Conservation (phyloP, 768 basidiomycete species). For the Rhizopogon roseolus region DNA sequence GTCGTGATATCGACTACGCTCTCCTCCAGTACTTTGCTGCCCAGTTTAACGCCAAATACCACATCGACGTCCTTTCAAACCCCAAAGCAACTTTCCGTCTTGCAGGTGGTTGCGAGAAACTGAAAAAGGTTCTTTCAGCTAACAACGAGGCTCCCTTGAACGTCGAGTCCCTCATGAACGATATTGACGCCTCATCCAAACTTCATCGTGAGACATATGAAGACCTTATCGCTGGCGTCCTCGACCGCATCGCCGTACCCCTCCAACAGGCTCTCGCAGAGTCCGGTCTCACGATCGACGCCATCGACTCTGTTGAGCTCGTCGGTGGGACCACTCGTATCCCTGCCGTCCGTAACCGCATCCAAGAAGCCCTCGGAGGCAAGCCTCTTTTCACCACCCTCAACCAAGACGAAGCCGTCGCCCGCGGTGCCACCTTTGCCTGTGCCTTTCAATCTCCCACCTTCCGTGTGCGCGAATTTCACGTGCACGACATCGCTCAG, state of each 20-base stretch:
- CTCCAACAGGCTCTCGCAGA: slow-evolving; percentile 76
- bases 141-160: slow-evolving; percentile 85
- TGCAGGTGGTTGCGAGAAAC: slow-evolving; percentile 79
- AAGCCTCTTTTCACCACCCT: slow-evolving; percentile 87
- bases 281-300: slow-evolving; percentile 74
- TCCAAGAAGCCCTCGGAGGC: slow-evolving; percentile 77
- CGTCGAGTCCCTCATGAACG: slow-evolving; percentile 96
- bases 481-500: slow-evolving; percentile 76
- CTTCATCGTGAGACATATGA: slow-evolving; percentile 84
- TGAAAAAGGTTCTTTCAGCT: slow-evolving; percentile 96
- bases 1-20: slow-evolving; percentile 92
- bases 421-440: slow-evolving; percentile 93
- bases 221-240: slow-evolving; percentile 64
- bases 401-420: slow-evolving; percentile 97
- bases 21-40: slow-evolving; percentile 84
- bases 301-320: slow-evolving; percentile 89
- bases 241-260: slow-evolving; percentile 73
- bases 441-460: slow-evolving; percentile 97
- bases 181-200: slow-evolving; percentile 87
- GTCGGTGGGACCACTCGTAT: slow-evolving; percentile 92
- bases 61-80: slow-evolving; percentile 88
- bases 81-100: slow-evolving; percentile 95
- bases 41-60: slow-evolving; percentile 97
- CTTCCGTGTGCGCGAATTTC: slow-evolving; percentile 97
- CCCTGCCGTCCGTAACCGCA: slow-evolving; percentile 85